Evolutionary conservation across 257 asterid species (phyloP).

Genomic region (Nicotiana benthamiana): DNA sequence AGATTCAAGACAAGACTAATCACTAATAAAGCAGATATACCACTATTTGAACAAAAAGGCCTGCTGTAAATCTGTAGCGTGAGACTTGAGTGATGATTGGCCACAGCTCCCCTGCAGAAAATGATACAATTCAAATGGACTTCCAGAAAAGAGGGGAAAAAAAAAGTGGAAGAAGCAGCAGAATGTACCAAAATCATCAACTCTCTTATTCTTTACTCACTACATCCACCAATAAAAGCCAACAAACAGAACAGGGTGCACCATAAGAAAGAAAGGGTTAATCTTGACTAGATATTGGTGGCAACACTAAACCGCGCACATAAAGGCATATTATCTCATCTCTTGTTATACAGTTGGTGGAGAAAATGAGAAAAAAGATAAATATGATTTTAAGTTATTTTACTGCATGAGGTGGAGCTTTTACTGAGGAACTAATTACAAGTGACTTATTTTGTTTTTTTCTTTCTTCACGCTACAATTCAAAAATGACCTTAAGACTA

Average conservation of each 20-base stretch:
- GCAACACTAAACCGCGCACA: neutral
- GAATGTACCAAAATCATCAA: neutral
- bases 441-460: neutral
- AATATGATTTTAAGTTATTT: neutral
- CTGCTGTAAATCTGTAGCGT: slow-evolving; percentile 43
- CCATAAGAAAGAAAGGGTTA: neutral
- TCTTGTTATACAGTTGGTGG: neutral
- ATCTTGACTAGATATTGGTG: neutral
- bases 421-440: neutral
- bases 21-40: slow-evolving; percentile 25
- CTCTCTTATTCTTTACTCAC: neutral
- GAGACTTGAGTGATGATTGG: slow-evolving; percentile 24
- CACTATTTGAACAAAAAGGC: slow-evolving; percentile 63
- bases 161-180: neutral
- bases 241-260: neutral
- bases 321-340: neutral
- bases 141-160: neutral
- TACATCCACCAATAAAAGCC: neutral
- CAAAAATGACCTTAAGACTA: neutral
- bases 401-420: neutral
- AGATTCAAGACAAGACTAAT: neutral
- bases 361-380: neutral
- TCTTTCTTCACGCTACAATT: neutral
- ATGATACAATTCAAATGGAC: slow-evolving; percentile 6
- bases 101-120: slow-evolving; percentile 37